phyloP scores from a whole-genome alignment of 1,139 yeast species.

The Protomyces inundatus region DNA sequence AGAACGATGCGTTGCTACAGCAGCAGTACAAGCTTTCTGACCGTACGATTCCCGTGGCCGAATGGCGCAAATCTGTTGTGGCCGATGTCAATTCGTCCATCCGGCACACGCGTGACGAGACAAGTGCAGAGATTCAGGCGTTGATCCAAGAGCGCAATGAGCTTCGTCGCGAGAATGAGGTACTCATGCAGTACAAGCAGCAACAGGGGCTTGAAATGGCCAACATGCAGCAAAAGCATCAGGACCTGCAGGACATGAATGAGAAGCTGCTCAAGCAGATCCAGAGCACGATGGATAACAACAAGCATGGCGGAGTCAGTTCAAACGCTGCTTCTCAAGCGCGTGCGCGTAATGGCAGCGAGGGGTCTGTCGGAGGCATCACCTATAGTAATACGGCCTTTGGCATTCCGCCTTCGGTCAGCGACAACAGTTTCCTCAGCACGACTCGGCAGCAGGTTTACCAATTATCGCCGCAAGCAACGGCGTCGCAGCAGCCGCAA shows the following conservation, averaged over 20 bases:
- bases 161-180: conserved; percentile 37
- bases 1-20: conserved; percentile 12
- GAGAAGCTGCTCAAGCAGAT: conserved; percentile 40
- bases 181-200: conserved; percentile 35
- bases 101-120: conserved; percentile 34
- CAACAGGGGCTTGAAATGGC: conserved; percentile 38
- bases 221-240: conserved; percentile 38
- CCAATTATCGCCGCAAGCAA: not conserved
- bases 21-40: conserved; percentile 13
- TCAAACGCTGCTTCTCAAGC: not conserved
- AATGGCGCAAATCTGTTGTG: conserved; percentile 25
- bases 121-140: conserved; percentile 39
- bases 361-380: not conserved
- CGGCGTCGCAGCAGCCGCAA: not conserved
- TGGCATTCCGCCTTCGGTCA: not conserved
- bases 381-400: not conserved
- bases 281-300: conserved; percentile 10
- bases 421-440: not conserved
- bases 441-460: not conserved
- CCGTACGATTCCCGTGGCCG: conserved; percentile 7
- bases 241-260: conserved; percentile 42
- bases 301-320: not conserved
- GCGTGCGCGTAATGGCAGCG: not conserved
- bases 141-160: conserved; percentile 38
- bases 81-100: conserved; percentile 35